Base-by-base conservation (phyloP, 495 filamentous ascomycete genomes). In the Aspergillus egyptiacus region DNA sequence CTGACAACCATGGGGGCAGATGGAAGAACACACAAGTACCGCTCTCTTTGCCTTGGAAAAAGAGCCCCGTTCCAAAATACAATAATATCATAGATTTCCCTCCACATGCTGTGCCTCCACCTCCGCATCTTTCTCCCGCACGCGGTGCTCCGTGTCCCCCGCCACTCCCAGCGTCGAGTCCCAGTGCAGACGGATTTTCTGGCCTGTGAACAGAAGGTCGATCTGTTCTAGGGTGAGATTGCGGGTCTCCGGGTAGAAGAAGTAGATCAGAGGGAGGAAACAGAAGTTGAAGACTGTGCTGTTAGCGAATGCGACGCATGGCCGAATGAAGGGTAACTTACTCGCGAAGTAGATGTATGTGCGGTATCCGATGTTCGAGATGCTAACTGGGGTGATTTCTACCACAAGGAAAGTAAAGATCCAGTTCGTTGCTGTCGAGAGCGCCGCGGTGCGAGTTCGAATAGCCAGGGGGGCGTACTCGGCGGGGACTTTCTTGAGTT, bases 241-340 rank as follows among this genome's bases (percentile, higher is more conserved):
- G 10, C 75, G 75, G 0, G 82, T 83, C 61, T 86, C 83, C 1
- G 84, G 83, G 54, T 85, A 87, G 68, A 82, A 82, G 66, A 85
- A 80, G 68, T 80, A 88, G 59, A 89, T 83, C 48, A 86, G 60
- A 0, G 85, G 84, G 13, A 89, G 53, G 71, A 87, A 87, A 59
- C 67, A 76, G 36, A 77, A 80, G 62, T 90, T 89, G 48, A 85
- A 69, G 10, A 75, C 67, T 41, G 75, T 57, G 79, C 81, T 20
- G 72, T 57, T 35, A 53, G 57, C 20, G 15, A n/a, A 4, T 10
- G 33, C 23, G n/a, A 38, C 24, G 11, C 5, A n/a, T 8, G 9
- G 19, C 18, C 17, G n/a, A n/a, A 27, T 15, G 18, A 17, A 5
- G 23, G 6, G 15, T 22, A 5, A 44, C 69, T 28, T 55, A 62